phyloP scores from a whole-genome alignment of 257 asterid genomes.

The Jacaranda mimosifolia region DNA sequence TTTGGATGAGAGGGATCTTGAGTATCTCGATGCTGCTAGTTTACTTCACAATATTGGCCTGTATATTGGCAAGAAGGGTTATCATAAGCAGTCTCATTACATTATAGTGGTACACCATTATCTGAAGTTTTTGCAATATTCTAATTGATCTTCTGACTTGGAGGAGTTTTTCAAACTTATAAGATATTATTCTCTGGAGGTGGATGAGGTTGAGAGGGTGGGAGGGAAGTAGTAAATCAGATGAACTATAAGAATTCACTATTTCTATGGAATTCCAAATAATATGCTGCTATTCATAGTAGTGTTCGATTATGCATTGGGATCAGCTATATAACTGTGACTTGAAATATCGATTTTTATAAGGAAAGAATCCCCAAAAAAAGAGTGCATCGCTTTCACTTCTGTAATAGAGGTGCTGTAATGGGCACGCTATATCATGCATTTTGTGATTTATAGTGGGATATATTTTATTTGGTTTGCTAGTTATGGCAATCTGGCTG shows the following conservation, averaged over 20 bases:
- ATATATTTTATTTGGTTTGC: background rate
- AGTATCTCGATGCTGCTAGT: constrained; percentile 87
- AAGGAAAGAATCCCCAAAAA: no score
- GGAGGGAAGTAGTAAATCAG: background rate
- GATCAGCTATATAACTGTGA: constrained; percentile 28
- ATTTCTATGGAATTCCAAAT: background rate
- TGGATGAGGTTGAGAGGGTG: constrained; percentile 13
- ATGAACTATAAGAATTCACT: background rate
- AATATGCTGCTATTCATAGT: background rate
- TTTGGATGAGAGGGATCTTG: constrained; percentile 70
- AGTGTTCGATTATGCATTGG: constrained; percentile 13
- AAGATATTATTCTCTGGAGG: background rate
- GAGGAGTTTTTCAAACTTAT: constrained; percentile 1
- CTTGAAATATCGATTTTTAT: no score
- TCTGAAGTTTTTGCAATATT: constrained; percentile 20
- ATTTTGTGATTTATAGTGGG: constrained; percentile 21
- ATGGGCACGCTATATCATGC: no score
- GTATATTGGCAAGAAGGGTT: constrained; percentile 75
- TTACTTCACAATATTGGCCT: constrained; percentile 82
- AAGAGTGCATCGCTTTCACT: no score
- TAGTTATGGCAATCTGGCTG: constrained; percentile 35
- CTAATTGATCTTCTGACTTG: constrained; percentile 21
- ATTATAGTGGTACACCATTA: constrained; percentile 55
- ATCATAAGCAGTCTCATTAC: constrained; percentile 73
- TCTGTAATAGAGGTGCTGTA: no score